A percentile compares a stretch with the other conserved stretches of the same genome.
phyloP scores from a whole-genome alignment of 805 yeast genomes.

The Torulaspora delbrueckii region DNA sequence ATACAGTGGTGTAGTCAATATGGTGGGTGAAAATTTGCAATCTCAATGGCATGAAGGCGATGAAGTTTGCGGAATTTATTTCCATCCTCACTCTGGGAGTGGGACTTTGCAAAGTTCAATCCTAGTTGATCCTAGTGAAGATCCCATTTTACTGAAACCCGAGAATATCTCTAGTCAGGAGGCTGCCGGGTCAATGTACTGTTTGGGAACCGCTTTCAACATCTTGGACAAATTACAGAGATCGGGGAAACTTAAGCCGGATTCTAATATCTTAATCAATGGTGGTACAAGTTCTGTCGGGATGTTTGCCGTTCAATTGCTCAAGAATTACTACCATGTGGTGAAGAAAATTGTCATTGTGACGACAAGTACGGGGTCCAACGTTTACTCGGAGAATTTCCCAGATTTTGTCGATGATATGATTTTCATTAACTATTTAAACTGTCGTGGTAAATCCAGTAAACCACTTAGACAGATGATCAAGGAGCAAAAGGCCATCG shows the following conservation, averaged over 20 bases:
- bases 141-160: constrained; percentile 47
- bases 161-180: constrained; percentile 42
- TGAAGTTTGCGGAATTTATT: constrained; percentile 57
- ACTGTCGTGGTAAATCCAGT: constrained; percentile 32
- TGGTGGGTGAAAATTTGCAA: constrained; percentile 47
- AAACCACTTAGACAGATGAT: constrained; percentile 32
- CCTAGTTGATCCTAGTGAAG: constrained; percentile 48
- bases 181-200: constrained; percentile 62
- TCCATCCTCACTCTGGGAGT: constrained; percentile 46
- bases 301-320: constrained; percentile 52
- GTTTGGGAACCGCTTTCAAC: constrained; percentile 58
- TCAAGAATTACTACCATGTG: constrained; percentile 48
- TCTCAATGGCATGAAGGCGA: constrained; percentile 50
- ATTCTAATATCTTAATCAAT: constrained; percentile 53
- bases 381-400: constrained; percentile 38
- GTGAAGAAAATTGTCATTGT: constrained; percentile 49
- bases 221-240: constrained; percentile 35
- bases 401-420: constrained; percentile 40
- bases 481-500: constrained; percentile 34
- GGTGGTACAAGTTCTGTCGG: constrained; percentile 84
- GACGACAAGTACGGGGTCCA: constrained; percentile 51
- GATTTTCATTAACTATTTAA: constrained; percentile 33
- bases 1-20: constrained; percentile 54
- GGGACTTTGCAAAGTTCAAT: constrained; percentile 59
- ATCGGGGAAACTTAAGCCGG: constrained; percentile 33